Conservation (phyloP, 495 filamentous ascomycete genomes). For the Oleoguttula mirabilis region DNA sequence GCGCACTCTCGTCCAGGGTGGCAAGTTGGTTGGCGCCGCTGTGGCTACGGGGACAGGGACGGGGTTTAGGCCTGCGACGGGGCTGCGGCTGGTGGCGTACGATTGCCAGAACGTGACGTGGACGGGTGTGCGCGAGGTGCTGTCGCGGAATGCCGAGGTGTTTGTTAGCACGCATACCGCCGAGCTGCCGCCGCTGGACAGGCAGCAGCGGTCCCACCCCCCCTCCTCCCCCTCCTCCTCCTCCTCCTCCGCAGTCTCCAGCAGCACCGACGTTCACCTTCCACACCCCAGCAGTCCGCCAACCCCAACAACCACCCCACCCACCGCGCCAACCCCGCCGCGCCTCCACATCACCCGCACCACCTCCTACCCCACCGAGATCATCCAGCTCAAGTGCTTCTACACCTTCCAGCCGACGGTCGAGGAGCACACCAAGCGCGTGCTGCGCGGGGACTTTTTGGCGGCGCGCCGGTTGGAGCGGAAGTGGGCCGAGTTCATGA, state of each 20-base stretch:
- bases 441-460: slow-evolving; percentile 58
- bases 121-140: slow-evolving; percentile 77
- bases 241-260: background rate
- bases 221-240: slow-evolving; percentile 26
- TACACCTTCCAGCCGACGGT: slow-evolving; percentile 92
- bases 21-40: too few species aligned
- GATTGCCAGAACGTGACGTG: slow-evolving; percentile 86
- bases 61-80: slow-evolving; percentile 42
- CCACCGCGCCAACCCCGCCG: slow-evolving; percentile 8
- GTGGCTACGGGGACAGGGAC: too few species aligned
- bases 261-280: background rate
- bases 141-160: slow-evolving; percentile 69
- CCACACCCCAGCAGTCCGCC: background rate
- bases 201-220: slow-evolving; percentile 20
- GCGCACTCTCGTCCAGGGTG: slow-evolving; percentile 27
- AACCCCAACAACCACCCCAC: too few species aligned
- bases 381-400: slow-evolving; percentile 83
- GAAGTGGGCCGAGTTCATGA: slow-evolving; percentile 94
- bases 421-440: slow-evolving; percentile 77
- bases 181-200: slow-evolving; percentile 15
- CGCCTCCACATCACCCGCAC: slow-evolving; percentile 17
- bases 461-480: slow-evolving; percentile 63
- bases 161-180: slow-evolving; percentile 19
- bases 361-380: slow-evolving; percentile 50
- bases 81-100: slow-evolving; percentile 70